These are phyloP conservation scores for Mucor racemosus DNA, from an alignment of 371 early-diverging fungal genomes.

Conservation along the genomic window DNA sequence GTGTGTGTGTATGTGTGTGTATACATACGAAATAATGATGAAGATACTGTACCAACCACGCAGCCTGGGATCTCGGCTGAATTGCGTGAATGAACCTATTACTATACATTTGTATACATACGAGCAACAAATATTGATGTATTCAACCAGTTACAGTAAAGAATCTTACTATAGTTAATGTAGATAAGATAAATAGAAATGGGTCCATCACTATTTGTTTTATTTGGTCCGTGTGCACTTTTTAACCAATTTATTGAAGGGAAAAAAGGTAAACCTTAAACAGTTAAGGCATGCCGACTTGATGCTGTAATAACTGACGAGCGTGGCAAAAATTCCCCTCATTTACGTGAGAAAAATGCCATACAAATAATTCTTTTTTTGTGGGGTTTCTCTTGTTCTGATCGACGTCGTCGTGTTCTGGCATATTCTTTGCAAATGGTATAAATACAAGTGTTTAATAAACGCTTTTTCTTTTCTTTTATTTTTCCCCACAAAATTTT, in stretches of 20 bases:
- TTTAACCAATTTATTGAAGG: neutral
- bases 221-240: neutral
- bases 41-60: neutral
- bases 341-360: slow-evolving; percentile 6
- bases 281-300: neutral
- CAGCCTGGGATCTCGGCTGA: neutral
- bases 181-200: slow-evolving; percentile 1
- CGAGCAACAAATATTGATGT: neutral
- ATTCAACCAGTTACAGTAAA: neutral
- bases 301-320: neutral
- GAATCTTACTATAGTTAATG: neutral
- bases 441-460: neutral
- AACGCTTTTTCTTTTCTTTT: neutral
- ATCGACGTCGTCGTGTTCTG: neutral
- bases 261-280: slow-evolving; percentile 7
- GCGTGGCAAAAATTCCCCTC: neutral
- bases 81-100: neutral
- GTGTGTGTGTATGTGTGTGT: neutral
- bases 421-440: neutral
- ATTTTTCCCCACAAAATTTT: neutral
- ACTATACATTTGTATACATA: neutral
- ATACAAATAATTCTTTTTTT: neutral
- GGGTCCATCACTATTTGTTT: neutral
- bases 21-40: slow-evolving; percentile 1
- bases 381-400: neutral